A percentile compares a stretch with the other conserved stretches of the same genome.
phyloP scores from a whole-genome alignment of 2,329 filamentous ascomycete genomes.

The Akanthomyces dipterigenus region DNA sequence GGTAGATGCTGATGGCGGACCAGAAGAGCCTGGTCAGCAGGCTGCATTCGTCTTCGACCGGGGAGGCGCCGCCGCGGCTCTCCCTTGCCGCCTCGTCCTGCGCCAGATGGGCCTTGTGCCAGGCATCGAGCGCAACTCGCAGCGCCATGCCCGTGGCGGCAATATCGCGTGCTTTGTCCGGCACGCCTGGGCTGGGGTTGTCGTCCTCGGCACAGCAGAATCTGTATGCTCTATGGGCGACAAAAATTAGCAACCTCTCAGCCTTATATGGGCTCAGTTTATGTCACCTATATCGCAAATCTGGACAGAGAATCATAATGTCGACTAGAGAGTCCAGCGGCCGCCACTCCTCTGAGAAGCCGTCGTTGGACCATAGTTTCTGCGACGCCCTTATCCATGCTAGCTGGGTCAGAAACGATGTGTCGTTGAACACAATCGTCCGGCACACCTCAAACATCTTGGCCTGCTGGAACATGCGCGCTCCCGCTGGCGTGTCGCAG shows the following conservation, averaged over 20 bases:
- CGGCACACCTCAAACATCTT: conserved; percentile 27
- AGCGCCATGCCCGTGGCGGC: conserved; percentile 3
- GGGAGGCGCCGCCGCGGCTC: neutral
- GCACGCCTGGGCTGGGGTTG: neutral
- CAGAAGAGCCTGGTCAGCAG: conserved; percentile 21
- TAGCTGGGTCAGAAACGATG: conserved; percentile 19
- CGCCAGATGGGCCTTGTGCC: conserved; percentile 14
- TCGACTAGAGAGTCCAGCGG: conserved; percentile 23
- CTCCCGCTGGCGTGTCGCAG: conserved; percentile 18
- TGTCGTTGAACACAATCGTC: conserved; percentile 25
- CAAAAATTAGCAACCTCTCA: neutral
- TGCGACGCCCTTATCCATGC: conserved; percentile 19
- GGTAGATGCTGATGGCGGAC: conserved; percentile 29
- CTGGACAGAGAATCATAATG: conserved; percentile 25
- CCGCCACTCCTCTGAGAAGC: conserved; percentile 1
- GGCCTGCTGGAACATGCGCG: conserved; percentile 24
- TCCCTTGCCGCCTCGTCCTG: neutral
- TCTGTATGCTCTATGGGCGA: neutral
- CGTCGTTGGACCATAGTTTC: neutral
- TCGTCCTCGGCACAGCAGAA: neutral
- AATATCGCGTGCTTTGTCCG: conserved; percentile 1
- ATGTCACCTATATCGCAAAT: conserved; percentile 26
- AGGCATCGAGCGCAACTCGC: conserved; percentile 6
- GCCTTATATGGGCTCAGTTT: neutral
- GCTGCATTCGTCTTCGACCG: conserved; percentile 13